Evolutionary conservation across 257 asterid species (phyloP).

Genomic region (Paraleonurus japonicus): DNA sequence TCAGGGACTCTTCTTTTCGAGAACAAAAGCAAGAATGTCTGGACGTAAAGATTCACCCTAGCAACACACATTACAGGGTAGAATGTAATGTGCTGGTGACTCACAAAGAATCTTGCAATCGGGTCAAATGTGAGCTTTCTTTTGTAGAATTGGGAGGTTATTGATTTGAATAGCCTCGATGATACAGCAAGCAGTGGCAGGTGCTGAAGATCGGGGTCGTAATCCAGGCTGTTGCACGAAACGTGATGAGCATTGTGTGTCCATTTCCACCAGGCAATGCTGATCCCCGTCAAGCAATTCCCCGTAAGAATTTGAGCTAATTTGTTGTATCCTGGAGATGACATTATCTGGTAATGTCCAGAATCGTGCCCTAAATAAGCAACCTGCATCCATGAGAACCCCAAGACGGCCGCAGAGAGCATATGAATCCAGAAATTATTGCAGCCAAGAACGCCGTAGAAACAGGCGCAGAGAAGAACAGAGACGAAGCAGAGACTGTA

Average conservation of each 20-base stretch:
- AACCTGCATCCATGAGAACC: constrained; percentile 50
- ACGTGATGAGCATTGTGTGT: constrained; percentile 51
- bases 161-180: constrained; percentile 25
- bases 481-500: constrained; percentile 28
- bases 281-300: constrained; percentile 43
- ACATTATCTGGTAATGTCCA: constrained; percentile 46
- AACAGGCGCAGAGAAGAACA: constrained; percentile 21
- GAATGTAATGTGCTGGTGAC: constrained; percentile 40
- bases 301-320: constrained; percentile 37
- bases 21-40: constrained; percentile 38
- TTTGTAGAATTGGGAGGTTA: constrained; percentile 33
- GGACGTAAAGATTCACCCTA: constrained; percentile 42
- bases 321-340: constrained; percentile 28
- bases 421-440: constrained; percentile 26
- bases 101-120: constrained; percentile 35
- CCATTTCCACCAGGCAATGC: constrained; percentile 62
- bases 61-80: constrained; percentile 45
- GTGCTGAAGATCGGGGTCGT: constrained; percentile 51
- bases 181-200: constrained; percentile 41
- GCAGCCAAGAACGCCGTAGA: constrained; percentile 34
- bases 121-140: constrained; percentile 40
- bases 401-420: constrained; percentile 34
- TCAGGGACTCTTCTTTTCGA: constrained; percentile 38
- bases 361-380: constrained; percentile 48
- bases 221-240: constrained; percentile 46